Base-by-base conservation (phyloP, 139 green algal species). In the Nannochloris sp. region DNA sequence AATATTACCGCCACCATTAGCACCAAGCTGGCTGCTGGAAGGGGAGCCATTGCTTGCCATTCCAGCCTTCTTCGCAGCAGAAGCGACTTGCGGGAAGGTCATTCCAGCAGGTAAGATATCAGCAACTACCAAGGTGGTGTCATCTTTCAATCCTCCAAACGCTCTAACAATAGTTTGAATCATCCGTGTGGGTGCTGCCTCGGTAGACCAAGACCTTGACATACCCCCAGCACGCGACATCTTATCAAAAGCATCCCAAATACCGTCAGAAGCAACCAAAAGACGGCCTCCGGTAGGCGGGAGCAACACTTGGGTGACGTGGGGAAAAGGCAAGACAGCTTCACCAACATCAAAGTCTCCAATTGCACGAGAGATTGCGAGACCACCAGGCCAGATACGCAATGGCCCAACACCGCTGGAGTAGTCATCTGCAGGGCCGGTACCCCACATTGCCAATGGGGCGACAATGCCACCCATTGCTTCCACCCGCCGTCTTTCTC, bases 201-300 rank as follows among this genome's bases (percentile, higher is more conserved):
- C 66, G 29, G 63, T 54, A 24, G 56, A 70, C 70, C 47, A 86
- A 39, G 42, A 76, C 31, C 67, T 63, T 38, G 46, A 32, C 55
- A 76, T 72, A 19, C 32, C 57, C 25, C 54, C 67, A 3, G 72
- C 61, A 6, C 58, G 33, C 2, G 27, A 56, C 14, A 70, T 70
- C 61, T 86, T 90, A 54, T 78, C 68, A 65, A 96, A 79, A 12
- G 88, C 83, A 58, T 97, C 90, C 90, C 90, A 97, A 31, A 97
- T 78, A 37, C 90, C 90, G 48, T 97, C 90, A 1, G 68, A 85
- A 4, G 82, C 91, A 44, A 97, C 77, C 61, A 97, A 74, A 6
- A 93, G 57, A 4, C 89, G 89, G 25, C 45, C 85, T 5, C 83
- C 80, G 23, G 54, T 66, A 19, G 33, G 14, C 4, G 87, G 90